A percentile compares a stretch with the other conserved stretches of the same genome.
Evolutionary conservation across 768 basidiomycete species (phyloP).

Genomic region (Crassisporium funariophilum): DNA sequence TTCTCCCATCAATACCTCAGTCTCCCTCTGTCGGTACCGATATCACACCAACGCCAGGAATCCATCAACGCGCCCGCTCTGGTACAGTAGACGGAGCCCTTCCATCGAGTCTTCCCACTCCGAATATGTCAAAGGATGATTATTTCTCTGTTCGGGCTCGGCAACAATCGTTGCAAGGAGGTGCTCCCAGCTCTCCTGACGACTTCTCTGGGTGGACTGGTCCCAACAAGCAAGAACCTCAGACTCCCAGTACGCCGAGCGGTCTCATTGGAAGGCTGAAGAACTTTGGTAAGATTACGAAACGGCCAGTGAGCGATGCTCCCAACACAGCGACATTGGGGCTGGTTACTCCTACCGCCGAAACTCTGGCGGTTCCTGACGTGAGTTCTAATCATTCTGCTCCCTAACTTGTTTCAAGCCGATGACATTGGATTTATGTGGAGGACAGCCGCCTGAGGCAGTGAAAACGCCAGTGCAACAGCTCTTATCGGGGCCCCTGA

Average conservation of each 20-base stretch:
- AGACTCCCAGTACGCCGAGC: slow-evolving; percentile 53
- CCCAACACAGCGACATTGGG: slow-evolving; percentile 27
- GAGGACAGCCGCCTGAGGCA: slow-evolving; percentile 20
- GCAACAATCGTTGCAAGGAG: slow-evolving; percentile 44
- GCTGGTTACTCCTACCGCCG: slow-evolving; percentile 25
- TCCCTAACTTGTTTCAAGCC: not conserved
- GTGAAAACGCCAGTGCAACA: slow-evolving; percentile 55
- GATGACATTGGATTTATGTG: slow-evolving; percentile 8
- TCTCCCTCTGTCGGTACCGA: slow-evolving; percentile 42
- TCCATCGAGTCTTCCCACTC: not conserved
- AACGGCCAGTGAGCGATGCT: slow-evolving; percentile 37
- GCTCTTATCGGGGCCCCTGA: slow-evolving; percentile 55
- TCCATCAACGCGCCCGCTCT: slow-evolving; percentile 38
- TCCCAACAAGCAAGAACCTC: slow-evolving; percentile 34
- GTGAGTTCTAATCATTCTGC: slow-evolving; percentile 20
- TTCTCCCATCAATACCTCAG: slow-evolving; percentile 43
- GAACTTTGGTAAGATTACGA: slow-evolving; percentile 59
- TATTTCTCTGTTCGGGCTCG: slow-evolving; percentile 54
- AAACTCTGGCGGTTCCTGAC: slow-evolving; percentile 27
- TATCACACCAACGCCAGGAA: slow-evolving; percentile 20
- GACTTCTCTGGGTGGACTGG: slow-evolving; percentile 52
- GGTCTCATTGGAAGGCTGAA: slow-evolving; percentile 82
- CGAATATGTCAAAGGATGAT: slow-evolving; percentile 37
- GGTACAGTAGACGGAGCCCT: slow-evolving; percentile 42
- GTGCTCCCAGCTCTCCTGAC: slow-evolving; percentile 42